Evolutionary conservation across 768 basidiomycete genomes (phyloP).

Genomic region (Pseudohyphozyma bogoriensis): DNA sequence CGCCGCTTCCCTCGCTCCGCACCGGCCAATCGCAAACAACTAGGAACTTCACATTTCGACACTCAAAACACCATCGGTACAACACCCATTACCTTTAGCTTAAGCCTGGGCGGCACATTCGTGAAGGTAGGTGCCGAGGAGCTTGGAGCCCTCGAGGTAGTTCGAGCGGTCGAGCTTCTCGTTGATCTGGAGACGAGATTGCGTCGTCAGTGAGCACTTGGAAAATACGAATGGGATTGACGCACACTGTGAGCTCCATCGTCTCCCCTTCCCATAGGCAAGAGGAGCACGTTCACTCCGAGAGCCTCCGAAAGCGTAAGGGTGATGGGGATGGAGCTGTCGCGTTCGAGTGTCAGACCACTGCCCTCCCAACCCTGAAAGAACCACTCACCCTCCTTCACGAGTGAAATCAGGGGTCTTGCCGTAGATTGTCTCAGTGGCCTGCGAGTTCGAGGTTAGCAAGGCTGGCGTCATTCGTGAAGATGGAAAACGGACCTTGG

Average conservation of each 20-base stretch:
- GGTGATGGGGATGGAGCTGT: slow-evolving; percentile 41
- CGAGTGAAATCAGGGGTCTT: slow-evolving; percentile 70
- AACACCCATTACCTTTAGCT: no score
- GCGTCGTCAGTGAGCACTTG: neutral
- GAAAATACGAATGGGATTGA: neutral
- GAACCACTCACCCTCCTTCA: slow-evolving; percentile 78
- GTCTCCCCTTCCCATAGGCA: slow-evolving; percentile 84
- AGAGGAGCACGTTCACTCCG: slow-evolving; percentile 64
- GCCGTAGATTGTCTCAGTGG: slow-evolving; percentile 49
- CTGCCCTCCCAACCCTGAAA: neutral
- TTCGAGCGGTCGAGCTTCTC: slow-evolving; percentile 89
- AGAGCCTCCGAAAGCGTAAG: slow-evolving; percentile 84
- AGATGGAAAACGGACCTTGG: slow-evolving; percentile 37
- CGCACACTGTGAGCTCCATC: slow-evolving; percentile 78
- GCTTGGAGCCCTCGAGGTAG: slow-evolving; percentile 49
- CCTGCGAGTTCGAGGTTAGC: slow-evolving; percentile 1
- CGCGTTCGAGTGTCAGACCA: neutral
- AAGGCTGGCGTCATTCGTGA: no score
- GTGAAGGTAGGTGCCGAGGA: slow-evolving; percentile 71
- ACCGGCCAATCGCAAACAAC: no score
- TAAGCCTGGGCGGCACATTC: slow-evolving; percentile 43
- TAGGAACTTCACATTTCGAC: no score
- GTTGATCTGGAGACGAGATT: slow-evolving; percentile 5
- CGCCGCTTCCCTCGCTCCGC: no score
- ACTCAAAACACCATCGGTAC: no score